Percentiles rank a stretch among this genome's conserved stretches.
Conservation (phyloP, 192 early-diverging fungal genomes). For the Entomortierella lignicola region DNA sequence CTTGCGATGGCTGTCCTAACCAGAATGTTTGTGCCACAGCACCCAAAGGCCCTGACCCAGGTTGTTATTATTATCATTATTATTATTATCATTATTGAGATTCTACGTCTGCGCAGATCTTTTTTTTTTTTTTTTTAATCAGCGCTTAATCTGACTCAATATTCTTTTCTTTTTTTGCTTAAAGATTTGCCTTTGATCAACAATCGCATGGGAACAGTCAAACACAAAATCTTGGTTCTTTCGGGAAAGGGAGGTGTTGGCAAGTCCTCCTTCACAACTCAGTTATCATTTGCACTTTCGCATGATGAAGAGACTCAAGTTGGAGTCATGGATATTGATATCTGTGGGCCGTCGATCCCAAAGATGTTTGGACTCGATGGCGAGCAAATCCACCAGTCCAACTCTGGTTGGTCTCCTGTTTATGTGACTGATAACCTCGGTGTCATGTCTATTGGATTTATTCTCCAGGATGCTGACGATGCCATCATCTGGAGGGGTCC, state of each 20-base stretch:
- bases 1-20: constrained; percentile 88
- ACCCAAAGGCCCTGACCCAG: constrained; percentile 85
- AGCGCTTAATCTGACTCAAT: constrained; percentile 4
- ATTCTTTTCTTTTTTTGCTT: background rate
- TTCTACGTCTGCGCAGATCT: background rate
- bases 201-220: constrained; percentile 69
- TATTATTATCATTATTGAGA: background rate
- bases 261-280: constrained; percentile 92
- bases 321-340: constrained; percentile 95
- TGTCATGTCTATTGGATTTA: constrained; percentile 95
- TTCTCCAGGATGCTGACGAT: constrained; percentile 87
- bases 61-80: constrained; percentile 17
- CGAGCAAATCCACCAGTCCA: constrained; percentile 85
- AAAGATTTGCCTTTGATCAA: constrained; percentile 75
- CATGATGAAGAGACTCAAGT: constrained; percentile 66
- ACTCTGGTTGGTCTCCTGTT: constrained; percentile 85
- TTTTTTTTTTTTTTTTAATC: constrained; percentile 2
- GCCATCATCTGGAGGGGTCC: constrained; percentile 97
- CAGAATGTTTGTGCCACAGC: constrained; percentile 79
- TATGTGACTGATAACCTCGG: constrained; percentile 83
- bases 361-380: constrained; percentile 89
- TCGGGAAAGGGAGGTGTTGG: constrained; percentile 99
- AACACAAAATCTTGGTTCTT: constrained; percentile 94
- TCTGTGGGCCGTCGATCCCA: constrained; percentile 96
- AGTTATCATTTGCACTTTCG: constrained; percentile 88